Percentiles rank a stretch among this genome's conserved stretches.
phyloP scores from a whole-genome alignment of 2,329 filamentous ascomycete genomes.

The Clarireedia hainanense region DNA sequence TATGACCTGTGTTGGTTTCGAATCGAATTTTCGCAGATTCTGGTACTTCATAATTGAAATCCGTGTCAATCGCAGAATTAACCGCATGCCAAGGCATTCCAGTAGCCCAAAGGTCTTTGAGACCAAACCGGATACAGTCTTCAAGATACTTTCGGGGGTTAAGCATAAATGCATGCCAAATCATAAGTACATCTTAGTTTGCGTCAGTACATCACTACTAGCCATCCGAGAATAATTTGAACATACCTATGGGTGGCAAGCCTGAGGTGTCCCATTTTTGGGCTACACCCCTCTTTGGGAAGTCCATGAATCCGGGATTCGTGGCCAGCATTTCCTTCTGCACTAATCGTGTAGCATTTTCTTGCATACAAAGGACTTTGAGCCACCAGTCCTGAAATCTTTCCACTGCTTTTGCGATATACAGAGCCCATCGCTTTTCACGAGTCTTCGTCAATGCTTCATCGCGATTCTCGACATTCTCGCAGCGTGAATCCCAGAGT shows the following conservation, averaged over 20 bases:
- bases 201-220: background rate
- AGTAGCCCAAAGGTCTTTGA: conserved; percentile 48
- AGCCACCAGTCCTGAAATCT: conserved; percentile 61
- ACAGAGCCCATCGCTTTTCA: conserved; percentile 68
- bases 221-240: background rate
- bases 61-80: conserved; percentile 48
- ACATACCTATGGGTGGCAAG: conserved; percentile 49
- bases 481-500: conserved; percentile 40
- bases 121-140: conserved; percentile 55
- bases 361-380: conserved; percentile 19
- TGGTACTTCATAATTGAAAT: conserved; percentile 48
- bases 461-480: conserved; percentile 24
- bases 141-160: conserved; percentile 70
- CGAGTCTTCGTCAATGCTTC: conserved; percentile 44
- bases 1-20: conserved; percentile 37
- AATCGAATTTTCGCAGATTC: conserved; percentile 40
- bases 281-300: conserved; percentile 6
- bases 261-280: conserved; percentile 28
- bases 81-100: conserved; percentile 60
- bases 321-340: conserved; percentile 16
- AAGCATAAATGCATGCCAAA: conserved; percentile 73
- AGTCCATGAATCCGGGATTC: conserved; percentile 2
- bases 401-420: conserved; percentile 57
- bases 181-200: conserved; percentile 61
- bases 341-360: conserved; percentile 18